A percentile compares a stretch with the other conserved stretches of the same genome.
Evolutionary conservation across 2,329 filamentous ascomycete genomes (phyloP).

Genomic region (Tolypocladium guangdongense): DNA sequence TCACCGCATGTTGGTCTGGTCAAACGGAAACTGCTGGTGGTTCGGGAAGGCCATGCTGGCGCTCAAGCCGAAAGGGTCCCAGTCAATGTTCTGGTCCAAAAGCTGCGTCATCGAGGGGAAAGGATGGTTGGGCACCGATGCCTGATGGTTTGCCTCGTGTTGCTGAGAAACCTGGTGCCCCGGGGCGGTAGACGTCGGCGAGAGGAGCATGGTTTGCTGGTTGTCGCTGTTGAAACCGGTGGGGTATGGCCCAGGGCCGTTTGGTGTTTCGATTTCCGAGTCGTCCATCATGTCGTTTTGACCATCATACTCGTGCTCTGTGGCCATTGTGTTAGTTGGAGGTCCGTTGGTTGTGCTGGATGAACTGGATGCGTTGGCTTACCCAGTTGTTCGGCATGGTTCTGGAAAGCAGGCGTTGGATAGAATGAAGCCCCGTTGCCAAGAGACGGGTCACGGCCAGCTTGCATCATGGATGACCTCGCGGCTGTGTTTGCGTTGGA

Average conservation of each 20-base stretch:
- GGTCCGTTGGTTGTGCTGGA: not conserved
- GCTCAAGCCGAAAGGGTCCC: constrained; percentile 85
- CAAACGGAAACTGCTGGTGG: constrained; percentile 68
- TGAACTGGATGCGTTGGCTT: constrained; percentile 37
- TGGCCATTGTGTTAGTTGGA: constrained; percentile 14
- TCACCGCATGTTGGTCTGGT: constrained; percentile 45
- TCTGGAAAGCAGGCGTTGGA: constrained; percentile 72
- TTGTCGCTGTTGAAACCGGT: constrained; percentile 38
- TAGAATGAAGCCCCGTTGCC: constrained; percentile 52
- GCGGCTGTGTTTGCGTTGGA: constrained; percentile 11
- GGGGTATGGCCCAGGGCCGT: constrained; percentile 54
- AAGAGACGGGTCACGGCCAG: constrained; percentile 22
- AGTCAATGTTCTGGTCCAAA: constrained; percentile 74
- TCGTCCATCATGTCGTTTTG: constrained; percentile 85
- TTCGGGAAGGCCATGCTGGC: constrained; percentile 93
- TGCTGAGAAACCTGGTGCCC: constrained; percentile 18
- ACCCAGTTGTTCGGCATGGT: constrained; percentile 92
- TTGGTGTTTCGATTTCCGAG: constrained; percentile 56
- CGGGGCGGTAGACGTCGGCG: constrained; percentile 27
- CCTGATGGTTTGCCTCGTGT: constrained; percentile 23
- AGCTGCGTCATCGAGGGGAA: constrained; percentile 57
- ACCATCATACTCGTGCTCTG: constrained; percentile 96
- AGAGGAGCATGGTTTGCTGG: constrained; percentile 31
- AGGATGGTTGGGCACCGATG: constrained; percentile 17
- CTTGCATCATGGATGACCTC: constrained; percentile 25